Percentiles rank a stretch among this genome's conserved stretches.
phyloP scores from a whole-genome alignment of 805 yeast species.

The Wickerhamomyces alni region DNA sequence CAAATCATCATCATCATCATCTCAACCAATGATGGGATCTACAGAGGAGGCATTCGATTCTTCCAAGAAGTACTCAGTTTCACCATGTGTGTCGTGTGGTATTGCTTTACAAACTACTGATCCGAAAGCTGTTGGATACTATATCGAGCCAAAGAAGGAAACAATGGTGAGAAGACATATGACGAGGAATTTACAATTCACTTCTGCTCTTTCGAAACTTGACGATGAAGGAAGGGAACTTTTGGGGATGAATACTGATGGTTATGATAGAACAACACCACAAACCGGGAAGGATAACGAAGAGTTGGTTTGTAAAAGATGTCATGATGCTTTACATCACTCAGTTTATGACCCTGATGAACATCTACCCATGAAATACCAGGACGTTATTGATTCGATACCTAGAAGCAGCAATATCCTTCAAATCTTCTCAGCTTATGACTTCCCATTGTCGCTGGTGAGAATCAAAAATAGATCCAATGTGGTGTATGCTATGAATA shows the following conservation, averaged over 20 bases:
- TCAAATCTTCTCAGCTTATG: constrained; percentile 60
- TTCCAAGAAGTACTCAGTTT: constrained; percentile 2
- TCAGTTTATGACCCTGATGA: constrained; percentile 32
- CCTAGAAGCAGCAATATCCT: constrained; percentile 44
- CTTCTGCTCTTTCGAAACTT: constrained; percentile 16
- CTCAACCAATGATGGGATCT: neutral
- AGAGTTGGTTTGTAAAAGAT: constrained; percentile 41
- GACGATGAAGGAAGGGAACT: constrained; percentile 19
- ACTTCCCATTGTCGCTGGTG: constrained; percentile 53
- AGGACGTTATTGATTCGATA: constrained; percentile 25
- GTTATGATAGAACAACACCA: neutral
- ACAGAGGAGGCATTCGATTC: neutral
- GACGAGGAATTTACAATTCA: constrained; percentile 12
- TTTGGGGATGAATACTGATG: constrained; percentile 3
- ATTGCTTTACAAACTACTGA: constrained; percentile 38
- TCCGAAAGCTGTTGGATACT: constrained; percentile 38
- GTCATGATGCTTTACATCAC: constrained; percentile 45
- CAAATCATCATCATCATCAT: neutral
- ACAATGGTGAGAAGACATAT: constrained; percentile 7
- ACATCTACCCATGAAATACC: constrained; percentile 25
- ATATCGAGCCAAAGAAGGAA: constrained; percentile 21
- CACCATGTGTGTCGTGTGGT: constrained; percentile 53
- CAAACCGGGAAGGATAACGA: constrained; percentile 5
- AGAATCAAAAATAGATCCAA: constrained; percentile 16
- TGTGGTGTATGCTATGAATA: constrained; percentile 29